Base-by-base conservation (phyloP, 345 rosid species). In the Populus euphratica region DNA sequence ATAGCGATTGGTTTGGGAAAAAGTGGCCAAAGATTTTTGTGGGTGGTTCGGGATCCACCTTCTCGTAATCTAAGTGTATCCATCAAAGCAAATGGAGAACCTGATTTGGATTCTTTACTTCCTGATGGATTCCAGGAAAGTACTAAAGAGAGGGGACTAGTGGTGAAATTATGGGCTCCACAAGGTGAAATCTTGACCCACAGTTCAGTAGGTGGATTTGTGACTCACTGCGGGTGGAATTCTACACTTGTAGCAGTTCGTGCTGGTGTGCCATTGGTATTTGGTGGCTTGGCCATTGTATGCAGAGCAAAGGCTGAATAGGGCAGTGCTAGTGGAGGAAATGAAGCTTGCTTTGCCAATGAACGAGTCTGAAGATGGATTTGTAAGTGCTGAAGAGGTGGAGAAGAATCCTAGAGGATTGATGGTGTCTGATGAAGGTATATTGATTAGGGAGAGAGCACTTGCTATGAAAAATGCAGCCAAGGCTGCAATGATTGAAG, bases 161-260 rank as follows among this genome's bases (percentile, higher is more conserved):
- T 88, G 43, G 81, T 89, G 52, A 85, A 88, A 72, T 79, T 80
- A 2, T 91, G 94, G 93, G 92, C 90, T 0, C 94, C 93, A 5
- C 94, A 91, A 68, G 84, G 86, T 59, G 85, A 77, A 17, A 85
- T 91, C 31, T 77, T 89, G 77, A 88, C 70, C 50, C 93, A 89
- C 35, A 78, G 64, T 8, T 81, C 94, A 0, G 78, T 86, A 3
- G 91, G 93, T 5, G 91, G 91, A 49, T 91, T 91, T 43, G 91
- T 90, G 44, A 91, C 88, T 68, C 96, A 91, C 75, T 86, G 93
- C 33, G 94, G 97, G 3, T 93, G 92, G 96, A 93, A 90, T 74
- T 89, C 94, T 1, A 76, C 85, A 27, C 88, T 93, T 0, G 97
- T 90, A 78, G 81, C 91, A 0, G 79, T 90, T 41, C 76, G 83